A percentile compares a stretch with the other conserved stretches of the same genome.
These are phyloP conservation scores for Phytophthora podocarpi DNA, from an alignment of 352 stramenopile species.

Conservation along the genomic window DNA sequence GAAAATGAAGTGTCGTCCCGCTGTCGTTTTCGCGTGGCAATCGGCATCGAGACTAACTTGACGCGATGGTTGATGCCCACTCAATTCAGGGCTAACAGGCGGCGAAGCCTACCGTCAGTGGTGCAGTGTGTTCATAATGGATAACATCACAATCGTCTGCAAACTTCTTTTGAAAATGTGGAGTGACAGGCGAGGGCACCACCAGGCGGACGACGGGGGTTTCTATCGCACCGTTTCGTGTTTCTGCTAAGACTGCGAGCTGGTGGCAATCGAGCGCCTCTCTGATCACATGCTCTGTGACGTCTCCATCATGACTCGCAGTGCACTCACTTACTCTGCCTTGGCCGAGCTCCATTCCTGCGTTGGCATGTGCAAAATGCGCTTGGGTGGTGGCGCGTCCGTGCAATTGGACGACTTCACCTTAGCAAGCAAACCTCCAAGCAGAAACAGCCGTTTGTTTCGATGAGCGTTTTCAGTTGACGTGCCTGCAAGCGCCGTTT, in stretches of 20 bases:
- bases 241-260: slow-evolving; percentile 16
- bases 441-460: slow-evolving; percentile 29
- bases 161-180: not conserved
- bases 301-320: slow-evolving; percentile 1
- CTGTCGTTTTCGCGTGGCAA: too few species aligned
- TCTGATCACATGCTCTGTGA: not conserved
- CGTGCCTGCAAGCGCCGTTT: too few species aligned
- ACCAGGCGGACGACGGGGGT: slow-evolving; percentile 14
- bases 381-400: not conserved
- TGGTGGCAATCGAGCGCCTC: not conserved
- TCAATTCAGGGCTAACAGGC: too few species aligned
- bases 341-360: too few species aligned
- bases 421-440: slow-evolving; percentile 21
- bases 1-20: too few species aligned
- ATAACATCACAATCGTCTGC: slow-evolving; percentile 2
- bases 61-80: too few species aligned
- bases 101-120: too few species aligned
- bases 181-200: slow-evolving; percentile 1
- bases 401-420: slow-evolving; percentile 16
- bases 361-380: not conserved
- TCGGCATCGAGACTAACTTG: too few species aligned
- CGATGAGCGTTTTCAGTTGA: slow-evolving; percentile 10
- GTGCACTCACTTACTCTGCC: too few species aligned
- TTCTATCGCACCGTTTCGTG: slow-evolving; percentile 27
- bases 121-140: not conserved